Percentiles rank a stretch among this genome's conserved stretches.
Conservation (phyloP, 2,329 filamentous ascomycete genomes). For the Phialophora chinensis region DNA sequence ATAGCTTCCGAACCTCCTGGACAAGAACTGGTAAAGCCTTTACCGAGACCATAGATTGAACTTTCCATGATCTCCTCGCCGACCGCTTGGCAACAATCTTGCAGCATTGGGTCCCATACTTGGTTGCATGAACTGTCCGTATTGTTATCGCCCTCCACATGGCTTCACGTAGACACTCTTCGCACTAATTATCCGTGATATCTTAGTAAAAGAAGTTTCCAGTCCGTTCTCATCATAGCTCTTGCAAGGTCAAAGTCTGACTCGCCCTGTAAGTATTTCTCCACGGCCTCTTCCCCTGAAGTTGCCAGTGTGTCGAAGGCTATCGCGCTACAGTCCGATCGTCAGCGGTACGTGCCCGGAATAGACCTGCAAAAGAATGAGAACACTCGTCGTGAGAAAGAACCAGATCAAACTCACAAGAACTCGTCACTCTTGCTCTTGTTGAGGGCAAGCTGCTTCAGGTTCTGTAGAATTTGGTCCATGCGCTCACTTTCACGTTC, state of each 20-base stretch:
- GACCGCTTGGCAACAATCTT: too few relatives aligned
- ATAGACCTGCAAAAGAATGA: constrained; percentile 17
- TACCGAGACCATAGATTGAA: too few relatives aligned
- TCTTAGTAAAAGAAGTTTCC: too few relatives aligned
- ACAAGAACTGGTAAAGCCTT: too few relatives aligned
- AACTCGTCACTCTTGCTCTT: constrained; percentile 56
- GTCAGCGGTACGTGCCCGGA: constrained; percentile 26
- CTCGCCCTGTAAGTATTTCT: constrained; percentile 59
- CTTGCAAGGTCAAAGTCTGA: neutral
- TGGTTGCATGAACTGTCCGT: too few relatives aligned
- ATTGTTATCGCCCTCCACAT: too few relatives aligned
- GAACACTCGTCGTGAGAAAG: constrained; percentile 2
- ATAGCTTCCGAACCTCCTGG: too few relatives aligned
- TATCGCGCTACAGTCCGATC: constrained; percentile 51
- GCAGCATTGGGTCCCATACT: too few relatives aligned
- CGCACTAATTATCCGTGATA: too few relatives aligned
- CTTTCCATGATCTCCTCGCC: too few relatives aligned
- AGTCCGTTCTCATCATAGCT: too few relatives aligned
- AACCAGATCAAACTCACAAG: constrained; percentile 54
- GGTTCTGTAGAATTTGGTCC: constrained; percentile 57
- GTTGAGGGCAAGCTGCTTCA: constrained; percentile 57
- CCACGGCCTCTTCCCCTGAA: constrained; percentile 59
- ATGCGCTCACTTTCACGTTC: constrained; percentile 58
- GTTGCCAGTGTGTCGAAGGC: constrained; percentile 59
- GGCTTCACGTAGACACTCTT: too few relatives aligned